These are phyloP conservation scores for Phytophthora brassicae DNA, from an alignment of 352 stramenopile species.

Conservation along the genomic window DNA sequence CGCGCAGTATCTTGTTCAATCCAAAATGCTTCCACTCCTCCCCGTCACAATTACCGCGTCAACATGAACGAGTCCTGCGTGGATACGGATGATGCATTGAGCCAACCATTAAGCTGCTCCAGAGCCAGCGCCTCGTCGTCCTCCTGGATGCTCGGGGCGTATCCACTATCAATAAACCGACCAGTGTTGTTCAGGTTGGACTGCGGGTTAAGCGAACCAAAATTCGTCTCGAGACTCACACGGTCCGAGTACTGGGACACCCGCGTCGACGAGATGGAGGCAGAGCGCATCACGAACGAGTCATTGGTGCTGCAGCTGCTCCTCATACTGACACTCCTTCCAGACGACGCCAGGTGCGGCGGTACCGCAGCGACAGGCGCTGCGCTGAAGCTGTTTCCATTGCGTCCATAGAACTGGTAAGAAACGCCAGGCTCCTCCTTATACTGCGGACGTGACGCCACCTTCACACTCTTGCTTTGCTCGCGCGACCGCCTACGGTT, in stretches of 20 bases:
- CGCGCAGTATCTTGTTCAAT: conserved; percentile 31
- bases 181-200: conserved; percentile 22
- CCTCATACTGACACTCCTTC: conserved; percentile 28
- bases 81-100: conserved; percentile 65
- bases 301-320: conserved; percentile 51
- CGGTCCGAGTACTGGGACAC: conserved; percentile 54
- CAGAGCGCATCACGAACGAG: conserved; percentile 54
- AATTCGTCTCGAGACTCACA: conserved; percentile 78
- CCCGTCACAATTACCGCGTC: conserved; percentile 24
- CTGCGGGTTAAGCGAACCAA: conserved; percentile 63
- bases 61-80: conserved; percentile 57
- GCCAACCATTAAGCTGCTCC: conserved; percentile 59
- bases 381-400: conserved; percentile 24
- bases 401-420: conserved; percentile 68
- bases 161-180: conserved; percentile 48
- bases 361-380: too few species aligned
- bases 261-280: conserved; percentile 45
- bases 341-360: conserved; percentile 17
- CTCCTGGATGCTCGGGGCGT: conserved; percentile 65
- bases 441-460: conserved; percentile 14
- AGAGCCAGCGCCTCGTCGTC: conserved; percentile 67
- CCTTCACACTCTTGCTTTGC: conserved; percentile 25
- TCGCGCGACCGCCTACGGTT: conserved; percentile 18
- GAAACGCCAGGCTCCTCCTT: conserved; percentile 46
- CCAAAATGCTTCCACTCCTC: conserved; percentile 25